Conservation (phyloP, 495 filamentous ascomycete genomes). For the Neurospora sp. region DNA sequence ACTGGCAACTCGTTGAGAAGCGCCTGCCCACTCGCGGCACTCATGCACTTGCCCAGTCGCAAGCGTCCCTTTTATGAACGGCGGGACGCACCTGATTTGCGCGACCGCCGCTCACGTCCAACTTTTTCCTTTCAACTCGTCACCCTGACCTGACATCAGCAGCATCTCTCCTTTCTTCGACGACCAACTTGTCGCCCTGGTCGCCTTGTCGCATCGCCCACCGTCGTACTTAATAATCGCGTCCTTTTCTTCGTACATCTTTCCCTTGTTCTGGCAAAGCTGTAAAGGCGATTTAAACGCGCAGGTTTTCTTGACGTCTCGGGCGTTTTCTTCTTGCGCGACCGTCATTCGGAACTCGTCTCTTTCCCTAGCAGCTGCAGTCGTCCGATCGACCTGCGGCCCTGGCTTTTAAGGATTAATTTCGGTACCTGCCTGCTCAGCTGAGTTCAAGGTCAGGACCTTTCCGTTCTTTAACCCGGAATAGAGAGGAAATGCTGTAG, state of each 20-base stretch:
- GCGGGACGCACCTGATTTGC: slow-evolving; percentile 34
- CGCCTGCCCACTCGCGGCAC: neutral
- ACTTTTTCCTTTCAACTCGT: slow-evolving; percentile 23
- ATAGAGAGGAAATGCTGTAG: neutral
- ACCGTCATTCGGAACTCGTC: slow-evolving; percentile 5
- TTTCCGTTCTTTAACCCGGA: neutral
- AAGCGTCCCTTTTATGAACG: neutral
- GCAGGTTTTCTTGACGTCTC: slow-evolving; percentile 2
- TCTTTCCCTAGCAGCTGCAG: slow-evolving; percentile 6
- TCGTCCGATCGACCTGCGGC: slow-evolving; percentile 4
- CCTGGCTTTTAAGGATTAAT: neutral
- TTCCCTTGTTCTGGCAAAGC: slow-evolving; percentile 1
- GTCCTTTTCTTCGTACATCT: slow-evolving; percentile 1
- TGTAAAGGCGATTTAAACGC: slow-evolving; percentile 12
- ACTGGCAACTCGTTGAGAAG: neutral
- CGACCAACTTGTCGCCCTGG: neutral
- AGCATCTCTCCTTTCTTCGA: neutral
- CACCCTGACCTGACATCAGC: neutral
- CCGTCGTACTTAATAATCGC: neutral
- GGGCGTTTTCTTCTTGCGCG: slow-evolving; percentile 6
- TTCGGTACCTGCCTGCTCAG: neutral
- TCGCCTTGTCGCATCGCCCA: neutral
- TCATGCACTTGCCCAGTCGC: neutral
- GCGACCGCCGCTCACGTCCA: slow-evolving; percentile 6
- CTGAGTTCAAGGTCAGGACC: neutral